Conservation (phyloP, 805 yeast species). For the Torulaspora maleeae region DNA sequence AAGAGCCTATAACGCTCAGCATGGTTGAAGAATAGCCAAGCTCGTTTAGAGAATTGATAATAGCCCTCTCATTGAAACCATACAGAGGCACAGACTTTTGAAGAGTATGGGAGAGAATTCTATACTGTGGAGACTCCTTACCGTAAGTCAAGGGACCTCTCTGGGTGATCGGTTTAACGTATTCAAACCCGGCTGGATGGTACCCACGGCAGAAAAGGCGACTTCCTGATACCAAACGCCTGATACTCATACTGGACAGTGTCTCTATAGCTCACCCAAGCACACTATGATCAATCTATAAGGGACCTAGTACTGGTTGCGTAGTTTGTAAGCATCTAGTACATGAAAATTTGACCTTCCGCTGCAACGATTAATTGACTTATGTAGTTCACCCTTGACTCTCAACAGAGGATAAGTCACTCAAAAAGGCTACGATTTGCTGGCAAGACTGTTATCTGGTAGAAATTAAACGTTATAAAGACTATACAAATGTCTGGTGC, state of each 20-base stretch:
- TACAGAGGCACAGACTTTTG: constrained; percentile 28
- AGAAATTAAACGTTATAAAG: neutral
- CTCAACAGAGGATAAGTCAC: too few species aligned
- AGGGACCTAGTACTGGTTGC: too few species aligned
- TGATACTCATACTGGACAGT: neutral
- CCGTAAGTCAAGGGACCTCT: constrained; percentile 26
- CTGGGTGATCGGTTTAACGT: constrained; percentile 17
- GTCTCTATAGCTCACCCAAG: neutral
- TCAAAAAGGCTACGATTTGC: too few species aligned
- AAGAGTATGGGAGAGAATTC: constrained; percentile 27
- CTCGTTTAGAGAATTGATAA: constrained; percentile 28
- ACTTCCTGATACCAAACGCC: neutral
- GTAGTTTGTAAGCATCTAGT: too few species aligned
- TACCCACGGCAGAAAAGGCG: constrained; percentile 18
- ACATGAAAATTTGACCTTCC: too few species aligned
- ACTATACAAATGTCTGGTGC: constrained; percentile 2
- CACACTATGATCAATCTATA: neutral
- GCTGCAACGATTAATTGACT: too few species aligned
- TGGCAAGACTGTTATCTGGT: too few species aligned
- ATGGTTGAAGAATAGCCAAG: constrained; percentile 27
- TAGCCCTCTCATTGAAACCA: constrained; percentile 33
- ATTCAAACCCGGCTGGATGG: constrained; percentile 27
- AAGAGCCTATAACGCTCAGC: constrained; percentile 30
- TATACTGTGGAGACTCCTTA: constrained; percentile 27
- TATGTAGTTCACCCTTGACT: too few species aligned